phyloP scores from a whole-genome alignment of 768 basidiomycete species.

The Paxillus rubicundulus region DNA sequence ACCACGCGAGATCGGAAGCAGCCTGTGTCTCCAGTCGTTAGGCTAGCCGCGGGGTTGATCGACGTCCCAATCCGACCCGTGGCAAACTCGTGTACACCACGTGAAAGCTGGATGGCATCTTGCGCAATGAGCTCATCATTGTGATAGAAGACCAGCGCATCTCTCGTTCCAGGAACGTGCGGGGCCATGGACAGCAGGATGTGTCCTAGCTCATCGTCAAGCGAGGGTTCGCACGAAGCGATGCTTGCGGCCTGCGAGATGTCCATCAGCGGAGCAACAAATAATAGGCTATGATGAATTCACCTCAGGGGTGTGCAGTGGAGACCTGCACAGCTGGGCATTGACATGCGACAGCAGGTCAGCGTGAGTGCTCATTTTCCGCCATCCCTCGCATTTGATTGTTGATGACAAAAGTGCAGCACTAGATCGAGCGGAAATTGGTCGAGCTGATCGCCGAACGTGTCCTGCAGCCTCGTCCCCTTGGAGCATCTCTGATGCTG shows the following conservation, averaged over 20 bases:
- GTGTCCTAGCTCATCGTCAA: conserved; percentile 61
- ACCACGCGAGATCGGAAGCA: conserved; percentile 42
- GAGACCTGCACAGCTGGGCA: conserved; percentile 42
- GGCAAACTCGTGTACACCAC: conserved; percentile 36
- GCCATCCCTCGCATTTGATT: conserved; percentile 25
- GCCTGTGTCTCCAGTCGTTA: conserved; percentile 12
- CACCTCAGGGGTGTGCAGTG: conserved; percentile 41
- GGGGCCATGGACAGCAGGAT: conserved; percentile 34
- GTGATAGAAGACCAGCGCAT: conserved; percentile 36
- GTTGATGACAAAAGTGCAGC: conserved; percentile 13
- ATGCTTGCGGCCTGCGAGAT: conserved; percentile 25
- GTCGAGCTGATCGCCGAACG: conserved; percentile 27
- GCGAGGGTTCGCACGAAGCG: conserved; percentile 34
- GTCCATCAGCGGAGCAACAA: conserved; percentile 8
- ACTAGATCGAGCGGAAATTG: conserved; percentile 34
- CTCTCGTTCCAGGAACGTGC: conserved; percentile 15
- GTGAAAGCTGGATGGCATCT: conserved; percentile 47
- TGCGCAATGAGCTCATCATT: conserved; percentile 49
- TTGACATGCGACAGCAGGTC: conserved; percentile 57
- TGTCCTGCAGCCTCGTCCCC: conserved; percentile 29
- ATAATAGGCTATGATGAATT: conserved; percentile 9
- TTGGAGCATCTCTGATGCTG: conserved; percentile 26
- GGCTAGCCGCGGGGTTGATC: conserved; percentile 34
- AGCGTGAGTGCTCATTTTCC: conserved; percentile 29
- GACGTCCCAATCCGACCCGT: conserved; percentile 33